Base-by-base conservation (phyloP, 192 early-diverging fungal species). In the Backusella westeae region DNA sequence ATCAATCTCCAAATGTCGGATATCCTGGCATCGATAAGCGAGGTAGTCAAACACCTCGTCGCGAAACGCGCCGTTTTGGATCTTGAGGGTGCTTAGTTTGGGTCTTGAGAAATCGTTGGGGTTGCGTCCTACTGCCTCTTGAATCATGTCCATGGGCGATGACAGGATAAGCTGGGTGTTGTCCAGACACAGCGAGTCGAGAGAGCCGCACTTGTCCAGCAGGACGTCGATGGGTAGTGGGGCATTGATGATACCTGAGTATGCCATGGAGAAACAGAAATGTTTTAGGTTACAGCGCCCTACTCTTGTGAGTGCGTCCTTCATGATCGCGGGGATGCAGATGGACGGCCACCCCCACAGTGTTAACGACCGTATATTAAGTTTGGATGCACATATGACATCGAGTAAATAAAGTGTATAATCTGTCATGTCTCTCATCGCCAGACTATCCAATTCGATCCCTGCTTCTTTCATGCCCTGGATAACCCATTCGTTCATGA, bases 271-370 rank as follows among this genome's bases (percentile, higher is more conserved):
- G 23, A 71, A 46, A 17, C 19, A 29, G n/a, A 71, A 19, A 14
- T 41, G 42, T 19, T 14, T 32, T 19, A 71, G 6, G 9, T 42
- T 71, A 34, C 70, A 71, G 0, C 34, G 39, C 5, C 44, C 15
- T 42, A 71, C 19, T 29, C 41, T 6, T 15, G 21, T 29, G 6
- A 71, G n/a, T 1, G 44, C 42, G 2, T 71, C 70, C 14, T 71
- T 26, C 70, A 71, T 71, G 2, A 44, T 49, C 7, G 34, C 42
- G 0, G 35, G 70, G 17, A 71, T 34, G 32, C 70, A 71, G 14
- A 71, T 15, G 14, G 70, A 71, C 1, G 70, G 35, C 70, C 70
- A 71, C 23, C 70, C 70, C 70, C 70, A 71, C 35, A 71, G 41
- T 14, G 70, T 71, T 1, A 71, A 17, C 2, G 70, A 71, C 1